These are phyloP conservation scores for Daldinia sp. DNA, from an alignment of 2,329 filamentous ascomycete species.

Conservation along the genomic window DNA sequence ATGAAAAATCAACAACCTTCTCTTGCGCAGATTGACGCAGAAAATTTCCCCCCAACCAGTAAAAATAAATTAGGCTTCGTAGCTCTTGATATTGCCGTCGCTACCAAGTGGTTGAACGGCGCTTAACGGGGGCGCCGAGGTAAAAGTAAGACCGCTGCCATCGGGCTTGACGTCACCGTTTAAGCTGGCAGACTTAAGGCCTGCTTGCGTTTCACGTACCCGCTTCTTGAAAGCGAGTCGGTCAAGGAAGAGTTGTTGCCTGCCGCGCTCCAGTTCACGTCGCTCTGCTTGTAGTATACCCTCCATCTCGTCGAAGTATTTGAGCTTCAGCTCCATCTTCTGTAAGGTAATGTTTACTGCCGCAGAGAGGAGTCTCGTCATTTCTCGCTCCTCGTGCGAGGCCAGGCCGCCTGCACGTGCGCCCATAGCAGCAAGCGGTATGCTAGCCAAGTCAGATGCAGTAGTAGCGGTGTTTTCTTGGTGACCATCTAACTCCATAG, in stretches of 20 bases:
- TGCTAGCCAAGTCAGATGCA: conserved; percentile 72
- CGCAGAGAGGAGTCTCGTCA: conserved; percentile 91
- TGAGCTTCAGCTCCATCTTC: conserved; percentile 94
- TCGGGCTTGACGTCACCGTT: conserved; percentile 64
- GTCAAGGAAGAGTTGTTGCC: conserved; percentile 94
- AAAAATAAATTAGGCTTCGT: conserved; percentile 60
- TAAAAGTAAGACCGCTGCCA: conserved; percentile 66
- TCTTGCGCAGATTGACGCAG: not conserved
- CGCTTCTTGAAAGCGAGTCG: conserved; percentile 89
- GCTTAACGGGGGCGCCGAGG: conserved; percentile 57
- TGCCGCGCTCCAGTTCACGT: conserved; percentile 88
- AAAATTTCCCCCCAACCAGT: not conserved
- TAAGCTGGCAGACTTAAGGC: conserved; percentile 68
- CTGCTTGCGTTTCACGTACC: conserved; percentile 84
- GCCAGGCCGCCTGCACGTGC: conserved; percentile 88
- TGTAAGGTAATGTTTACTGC: conserved; percentile 94
- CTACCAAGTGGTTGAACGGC: conserved; percentile 67
- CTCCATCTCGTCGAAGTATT: conserved; percentile 97
- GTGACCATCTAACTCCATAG: conserved; percentile 73
- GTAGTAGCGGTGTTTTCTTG: conserved; percentile 66
- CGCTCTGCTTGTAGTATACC: conserved; percentile 90
- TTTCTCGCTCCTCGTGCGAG: conserved; percentile 95
- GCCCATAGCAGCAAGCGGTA: conserved; percentile 87
- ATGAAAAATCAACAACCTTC: conserved; percentile 13
- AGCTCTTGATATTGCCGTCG: conserved; percentile 68